Evolutionary conservation across 768 basidiomycete genomes (phyloP).

Genomic region (Phaffia australis): DNA sequence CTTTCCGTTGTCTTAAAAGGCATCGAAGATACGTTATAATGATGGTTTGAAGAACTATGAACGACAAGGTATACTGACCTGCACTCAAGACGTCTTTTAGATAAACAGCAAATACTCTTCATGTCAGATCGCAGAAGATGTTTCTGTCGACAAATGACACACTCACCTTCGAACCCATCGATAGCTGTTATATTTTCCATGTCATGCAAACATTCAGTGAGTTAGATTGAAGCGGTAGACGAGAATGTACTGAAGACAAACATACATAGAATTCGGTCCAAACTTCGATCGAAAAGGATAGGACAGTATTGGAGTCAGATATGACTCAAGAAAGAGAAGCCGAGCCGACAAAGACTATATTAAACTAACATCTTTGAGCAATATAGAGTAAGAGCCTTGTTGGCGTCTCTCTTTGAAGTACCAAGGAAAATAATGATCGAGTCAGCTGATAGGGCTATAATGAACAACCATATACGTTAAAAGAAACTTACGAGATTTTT

Average conservation of each 20-base stretch:
- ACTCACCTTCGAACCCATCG: constrained; percentile 20
- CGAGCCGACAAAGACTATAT: too few relatives aligned
- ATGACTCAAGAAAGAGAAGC: too few relatives aligned
- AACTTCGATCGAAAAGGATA: too few relatives aligned
- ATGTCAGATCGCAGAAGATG: neutral
- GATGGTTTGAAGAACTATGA: neutral
- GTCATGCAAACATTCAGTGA: neutral
- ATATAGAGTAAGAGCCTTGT: constrained; percentile 22
- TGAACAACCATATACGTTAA: too few relatives aligned
- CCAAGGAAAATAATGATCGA: too few relatives aligned
- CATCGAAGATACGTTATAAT: too few relatives aligned
- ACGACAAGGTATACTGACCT: neutral
- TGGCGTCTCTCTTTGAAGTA: constrained; percentile 9
- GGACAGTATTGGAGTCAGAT: too few relatives aligned
- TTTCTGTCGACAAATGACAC: neutral
- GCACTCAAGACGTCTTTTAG: neutral
- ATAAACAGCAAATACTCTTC: too few relatives aligned
- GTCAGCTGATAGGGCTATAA: too few relatives aligned
- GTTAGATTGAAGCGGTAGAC: neutral
- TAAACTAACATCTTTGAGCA: constrained; percentile 10
- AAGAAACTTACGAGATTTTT: constrained; percentile 68
- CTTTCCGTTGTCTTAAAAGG: constrained; percentile 9
- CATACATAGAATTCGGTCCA: constrained; percentile 14
- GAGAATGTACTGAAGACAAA: neutral
- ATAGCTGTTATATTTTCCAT: neutral